Conservation (phyloP, 2,329 filamentous ascomycete genomes). For the Endocalyx cinctus region DNA sequence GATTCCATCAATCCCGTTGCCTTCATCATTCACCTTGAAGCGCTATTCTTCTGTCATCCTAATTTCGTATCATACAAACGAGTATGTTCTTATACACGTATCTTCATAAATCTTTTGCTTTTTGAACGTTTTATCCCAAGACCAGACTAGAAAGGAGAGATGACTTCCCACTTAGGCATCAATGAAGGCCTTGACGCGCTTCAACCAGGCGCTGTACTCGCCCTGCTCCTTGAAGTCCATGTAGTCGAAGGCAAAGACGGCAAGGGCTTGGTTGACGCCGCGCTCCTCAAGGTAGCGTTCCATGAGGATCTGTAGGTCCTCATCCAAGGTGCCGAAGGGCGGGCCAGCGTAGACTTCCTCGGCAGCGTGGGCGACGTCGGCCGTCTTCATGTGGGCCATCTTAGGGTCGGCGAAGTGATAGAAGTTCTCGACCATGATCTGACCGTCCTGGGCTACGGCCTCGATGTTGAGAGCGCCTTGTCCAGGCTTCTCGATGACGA, state of each 20-base stretch:
- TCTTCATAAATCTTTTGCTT: no score
- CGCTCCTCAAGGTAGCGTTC: slow-evolving; percentile 94
- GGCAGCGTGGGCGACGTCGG: slow-evolving; percentile 72
- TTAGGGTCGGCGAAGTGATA: slow-evolving; percentile 79
- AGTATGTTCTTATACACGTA: no score
- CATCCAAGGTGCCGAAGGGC: slow-evolving; percentile 88
- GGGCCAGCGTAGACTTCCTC: slow-evolving; percentile 83
- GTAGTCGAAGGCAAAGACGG: slow-evolving; percentile 90
- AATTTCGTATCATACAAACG: no score
- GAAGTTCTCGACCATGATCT: slow-evolving; percentile 84
- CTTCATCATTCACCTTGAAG: no score
- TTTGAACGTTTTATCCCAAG: no score
- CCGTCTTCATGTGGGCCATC: slow-evolving; percentile 68
- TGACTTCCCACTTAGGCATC: no score
- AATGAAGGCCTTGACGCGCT: slow-evolving; percentile 81
- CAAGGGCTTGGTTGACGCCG: slow-evolving; percentile 80
- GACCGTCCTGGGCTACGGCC: slow-evolving; percentile 78
- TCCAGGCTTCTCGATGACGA: slow-evolving; percentile 82
- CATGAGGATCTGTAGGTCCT: slow-evolving; percentile 87
- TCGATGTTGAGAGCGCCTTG: slow-evolving; percentile 85
- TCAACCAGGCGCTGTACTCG: slow-evolving; percentile 90
- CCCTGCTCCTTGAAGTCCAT: slow-evolving; percentile 98
- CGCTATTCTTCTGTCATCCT: no score
- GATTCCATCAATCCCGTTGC: no score
- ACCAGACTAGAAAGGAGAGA: no score